Evolutionary conservation across 1,284 basidiomycete genomes (phyloP), one percentile per base, ranked within the genome.

Genomic region (Boletellus sp.): DNA sequence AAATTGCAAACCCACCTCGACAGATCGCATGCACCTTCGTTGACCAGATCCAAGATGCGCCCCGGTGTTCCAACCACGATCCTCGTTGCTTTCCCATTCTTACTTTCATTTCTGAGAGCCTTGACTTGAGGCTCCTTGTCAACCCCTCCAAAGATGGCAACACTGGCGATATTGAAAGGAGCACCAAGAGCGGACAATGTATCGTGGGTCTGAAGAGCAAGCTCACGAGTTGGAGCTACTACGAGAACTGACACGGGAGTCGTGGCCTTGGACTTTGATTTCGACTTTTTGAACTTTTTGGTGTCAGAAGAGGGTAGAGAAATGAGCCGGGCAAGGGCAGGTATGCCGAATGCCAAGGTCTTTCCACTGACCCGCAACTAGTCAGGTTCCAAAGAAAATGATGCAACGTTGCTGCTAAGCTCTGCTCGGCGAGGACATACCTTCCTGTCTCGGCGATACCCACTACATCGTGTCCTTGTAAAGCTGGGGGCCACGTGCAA

Each of bases 401-500:
- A 5, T 40, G 44, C 1, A 37, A 24, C 21, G 8, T 26, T 52
- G 38, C 37, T 15, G 30, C 33, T 16, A 16, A 33, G 45, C 45
- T 5, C 37, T 16, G 30, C 13, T 32, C 11, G 12, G 30, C 26
- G 13, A 8, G 30, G 52, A 55, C 69, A 47, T 58, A 85, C 85
- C 83, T 93, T 60, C 95, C 97, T 2, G 96, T 99, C 77, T 99
- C 95, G 15, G 97, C 96, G 57, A 99, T 94, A 53, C 96, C 96
- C 33, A 99, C 88, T 0, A 97, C 91, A 68, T 98, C 94, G 26
- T 81, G 79, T 5, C 91, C 90, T 47, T 80, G 77, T 28, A 98
- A 74, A 7, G 92, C 81, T 18, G 91, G 85, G 4, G 94, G 93
- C 96, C 96, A 99, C 32, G 94, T 87, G 63, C 93, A 97, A 5